Conservation (phyloP, 495 filamentous ascomycete genomes). For the Aspergillus campestris region DNA sequence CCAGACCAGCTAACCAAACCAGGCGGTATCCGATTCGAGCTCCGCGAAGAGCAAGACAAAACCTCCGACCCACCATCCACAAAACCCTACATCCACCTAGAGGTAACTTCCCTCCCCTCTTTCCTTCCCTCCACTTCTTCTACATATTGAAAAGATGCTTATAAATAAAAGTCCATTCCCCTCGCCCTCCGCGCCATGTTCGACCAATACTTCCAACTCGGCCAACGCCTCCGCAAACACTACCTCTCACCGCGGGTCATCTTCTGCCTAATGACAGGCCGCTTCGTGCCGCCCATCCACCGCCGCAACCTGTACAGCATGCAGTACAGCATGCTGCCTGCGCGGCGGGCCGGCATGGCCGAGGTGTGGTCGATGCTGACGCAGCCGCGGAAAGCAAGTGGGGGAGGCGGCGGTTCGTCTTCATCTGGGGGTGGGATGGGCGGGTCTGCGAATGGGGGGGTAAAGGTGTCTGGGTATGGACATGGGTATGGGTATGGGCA, state of each 20-base stretch:
- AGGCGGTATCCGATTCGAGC: constrained; percentile 87
- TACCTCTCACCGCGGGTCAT: constrained; percentile 86
- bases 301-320: constrained; percentile 91
- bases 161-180: constrained; percentile 61
- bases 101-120: constrained; percentile 40
- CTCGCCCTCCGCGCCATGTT: constrained; percentile 89
- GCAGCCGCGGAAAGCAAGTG: constrained; percentile 33
- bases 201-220: constrained; percentile 93
- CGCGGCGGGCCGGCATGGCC: constrained; percentile 63
- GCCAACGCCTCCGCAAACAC: constrained; percentile 84
- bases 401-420: constrained; percentile 19
- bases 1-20: not conserved
- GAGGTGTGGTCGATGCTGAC: constrained; percentile 82
- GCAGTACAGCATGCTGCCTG: constrained; percentile 96
- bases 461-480: constrained; percentile 29
- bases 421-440: constrained; percentile 20
- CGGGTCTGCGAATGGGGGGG: constrained; percentile 18
- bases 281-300: constrained; percentile 86
- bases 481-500: constrained; percentile 14
- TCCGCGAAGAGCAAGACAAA: constrained; percentile 49
- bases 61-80: constrained; percentile 25
- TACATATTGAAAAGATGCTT: constrained; percentile 9
- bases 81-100: constrained; percentile 71
- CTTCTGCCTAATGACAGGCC: constrained; percentile 78
- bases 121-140: not conserved